Evolutionary conservation across 495 filamentous ascomycete genomes (phyloP), one percentile per base, ranked within the genome.

Genomic region (Pseudevernia furfuracea): DNA sequence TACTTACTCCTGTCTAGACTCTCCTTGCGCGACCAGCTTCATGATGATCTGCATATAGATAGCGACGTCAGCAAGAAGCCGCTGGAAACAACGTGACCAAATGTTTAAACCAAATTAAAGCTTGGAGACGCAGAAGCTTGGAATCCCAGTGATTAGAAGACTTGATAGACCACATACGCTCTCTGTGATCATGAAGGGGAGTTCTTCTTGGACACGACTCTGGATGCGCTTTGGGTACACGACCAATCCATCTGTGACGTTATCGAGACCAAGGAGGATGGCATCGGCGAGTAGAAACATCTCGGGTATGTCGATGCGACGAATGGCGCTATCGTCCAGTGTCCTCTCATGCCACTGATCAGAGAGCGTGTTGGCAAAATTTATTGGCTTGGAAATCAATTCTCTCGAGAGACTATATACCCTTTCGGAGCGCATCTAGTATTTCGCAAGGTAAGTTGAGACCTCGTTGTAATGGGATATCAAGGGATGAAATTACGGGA

Each of bases 261-360:
- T 96, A 78, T 94, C 86, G 69, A 96, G 82, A 19, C 86, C 81
- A 39, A 91, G 82, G 44, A 90, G 80, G 72, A 89, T 86, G 23
- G 91, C 87, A 71, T 97, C 92, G n/a, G 91, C 87, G 52, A 81
- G 79, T 39, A 96, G 82, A 74, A 90, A 95, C 67, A 85, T 79
- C 74, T 96, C 89, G 0, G 93, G 93, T 66, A 96, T 85, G 69
- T 84, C 82, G 71, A 87, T 83, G 60, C 87, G 79, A 63, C 86
- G 80, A 60, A 87, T 87, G 39, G 87, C 87, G 71, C 82, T 77
- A 72, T 80, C 75, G 70, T 85, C 82, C 67, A 79, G 71, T 59
- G 80, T 71, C 43, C 78, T 72, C 79, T 89, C 90, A 61, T 90
- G 84, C 92, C 92, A 96, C 73, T 96, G 92, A 25, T 81, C 81